Percentiles rank a stretch among this genome's conserved stretches.
These are phyloP conservation scores for Oryza nivara DNA, from an alignment of 176 grass and related monocot species.

Conservation along the genomic window DNA sequence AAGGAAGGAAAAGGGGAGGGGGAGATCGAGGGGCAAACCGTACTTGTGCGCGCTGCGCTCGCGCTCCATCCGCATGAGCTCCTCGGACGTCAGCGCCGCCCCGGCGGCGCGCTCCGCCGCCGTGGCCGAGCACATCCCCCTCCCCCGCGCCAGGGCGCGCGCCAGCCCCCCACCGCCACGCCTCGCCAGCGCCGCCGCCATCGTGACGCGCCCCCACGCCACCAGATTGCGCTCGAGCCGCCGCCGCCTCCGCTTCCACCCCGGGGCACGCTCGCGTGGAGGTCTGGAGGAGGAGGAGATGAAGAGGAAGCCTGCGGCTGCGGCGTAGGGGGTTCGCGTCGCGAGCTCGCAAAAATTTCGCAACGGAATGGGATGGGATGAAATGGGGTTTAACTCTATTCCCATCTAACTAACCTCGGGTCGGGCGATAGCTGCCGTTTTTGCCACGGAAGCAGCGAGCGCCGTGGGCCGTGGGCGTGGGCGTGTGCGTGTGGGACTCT, in stretches of 20 bases:
- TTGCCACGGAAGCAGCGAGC: not conserved
- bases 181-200: slow-evolving; percentile 30
- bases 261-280: no score
- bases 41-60: slow-evolving; percentile 90
- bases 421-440: not conserved
- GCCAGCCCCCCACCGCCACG: slow-evolving; percentile 1
- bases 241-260: not conserved
- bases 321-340: not conserved
- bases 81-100: slow-evolving; percentile 67
- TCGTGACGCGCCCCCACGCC: not conserved
- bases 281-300: no score
- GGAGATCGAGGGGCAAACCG: not conserved
- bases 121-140: slow-evolving; percentile 47
- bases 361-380: not conserved
- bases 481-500: not conserved
- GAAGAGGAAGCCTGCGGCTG: no score
- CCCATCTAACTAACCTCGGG: not conserved
- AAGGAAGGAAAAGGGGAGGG: no score
- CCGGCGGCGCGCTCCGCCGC: slow-evolving; percentile 1
- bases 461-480: not conserved
- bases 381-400: not conserved
- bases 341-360: not conserved
- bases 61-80: slow-evolving; percentile 81
- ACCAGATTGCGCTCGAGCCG: not conserved
- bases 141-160: slow-evolving; percentile 43